These are phyloP conservation scores for Ilyonectria robusta DNA, from an alignment of 2,329 filamentous ascomycete genomes.

Conservation along the genomic window DNA sequence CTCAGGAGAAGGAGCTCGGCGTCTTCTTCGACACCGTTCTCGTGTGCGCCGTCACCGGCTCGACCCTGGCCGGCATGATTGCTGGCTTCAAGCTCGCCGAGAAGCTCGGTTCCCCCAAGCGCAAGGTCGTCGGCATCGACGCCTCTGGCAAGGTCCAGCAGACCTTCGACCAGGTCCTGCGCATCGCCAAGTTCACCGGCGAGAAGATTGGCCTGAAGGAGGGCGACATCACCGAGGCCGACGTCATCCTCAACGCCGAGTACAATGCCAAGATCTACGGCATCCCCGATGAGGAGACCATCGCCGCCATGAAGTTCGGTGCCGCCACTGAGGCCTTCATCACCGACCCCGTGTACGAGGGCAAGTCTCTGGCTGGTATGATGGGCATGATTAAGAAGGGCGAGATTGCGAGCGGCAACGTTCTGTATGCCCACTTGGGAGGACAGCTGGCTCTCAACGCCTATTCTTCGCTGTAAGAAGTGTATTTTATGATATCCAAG, in stretches of 20 bases:
- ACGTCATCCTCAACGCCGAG: slow-evolving; percentile 72
- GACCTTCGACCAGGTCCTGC: slow-evolving; percentile 75
- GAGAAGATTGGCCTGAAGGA: slow-evolving; percentile 73
- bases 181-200: slow-evolving; percentile 76
- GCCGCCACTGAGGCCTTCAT: slow-evolving; percentile 80
- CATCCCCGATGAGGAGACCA: slow-evolving; percentile 74
- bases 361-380: slow-evolving; percentile 81
- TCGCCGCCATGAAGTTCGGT: slow-evolving; percentile 78
- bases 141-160: slow-evolving; percentile 60
- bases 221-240: slow-evolving; percentile 71
- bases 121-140: slow-evolving; percentile 77
- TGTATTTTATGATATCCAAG: slow-evolving; percentile 16
- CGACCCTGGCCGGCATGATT: slow-evolving; percentile 79
- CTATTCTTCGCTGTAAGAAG: slow-evolving; percentile 61
- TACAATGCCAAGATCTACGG: slow-evolving; percentile 80
- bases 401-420: slow-evolving; percentile 74
- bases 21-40: slow-evolving; percentile 78
- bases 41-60: slow-evolving; percentile 80
- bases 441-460: slow-evolving; percentile 80
- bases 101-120: slow-evolving; percentile 58
- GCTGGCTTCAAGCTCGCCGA: slow-evolving; percentile 79
- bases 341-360: slow-evolving; percentile 83
- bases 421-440: slow-evolving; percentile 80
- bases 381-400: slow-evolving; percentile 76
- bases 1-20: slow-evolving; percentile 73